phyloP scores from a whole-genome alignment of 1,284 basidiomycete species.

The Paramarasmius palmivorus region DNA sequence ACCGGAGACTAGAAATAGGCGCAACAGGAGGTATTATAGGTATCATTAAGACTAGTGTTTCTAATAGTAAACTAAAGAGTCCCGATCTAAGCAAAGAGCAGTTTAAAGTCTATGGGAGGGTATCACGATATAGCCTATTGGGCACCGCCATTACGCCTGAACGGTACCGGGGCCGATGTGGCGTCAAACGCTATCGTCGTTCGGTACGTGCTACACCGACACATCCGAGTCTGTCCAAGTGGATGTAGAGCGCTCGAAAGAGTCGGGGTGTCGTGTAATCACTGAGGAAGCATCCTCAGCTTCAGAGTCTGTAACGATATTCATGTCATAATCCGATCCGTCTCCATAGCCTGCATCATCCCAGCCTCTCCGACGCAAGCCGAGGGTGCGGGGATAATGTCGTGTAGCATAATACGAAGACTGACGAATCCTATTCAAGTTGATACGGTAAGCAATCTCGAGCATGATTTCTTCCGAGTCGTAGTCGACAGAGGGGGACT shows the following conservation, averaged over 20 bases:
- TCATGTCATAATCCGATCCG: constrained; percentile 4
- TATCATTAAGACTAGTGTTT: no score
- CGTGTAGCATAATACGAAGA: constrained; percentile 20
- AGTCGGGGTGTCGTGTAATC: constrained; percentile 37
- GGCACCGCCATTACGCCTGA: background rate
- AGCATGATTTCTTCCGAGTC: constrained; percentile 22
- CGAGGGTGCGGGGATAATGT: background rate
- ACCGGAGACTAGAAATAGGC: no score
- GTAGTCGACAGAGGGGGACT: constrained; percentile 23
- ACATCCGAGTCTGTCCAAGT: constrained; percentile 31
- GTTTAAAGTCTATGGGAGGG: no score
- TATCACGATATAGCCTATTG: no score
- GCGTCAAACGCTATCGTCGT: no score
- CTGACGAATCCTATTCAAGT: constrained; percentile 1
- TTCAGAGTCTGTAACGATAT: constrained; percentile 4
- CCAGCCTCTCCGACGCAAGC: background rate
- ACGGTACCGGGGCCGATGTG: background rate
- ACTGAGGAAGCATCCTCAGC: constrained; percentile 10
- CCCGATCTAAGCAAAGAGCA: no score
- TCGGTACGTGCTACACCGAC: background rate
- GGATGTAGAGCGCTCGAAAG: constrained; percentile 48
- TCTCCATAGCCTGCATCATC: constrained; percentile 22
- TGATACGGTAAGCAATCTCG: constrained; percentile 21
- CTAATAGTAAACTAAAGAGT: no score
- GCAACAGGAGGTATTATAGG: no score